Percentiles rank a stretch among this genome's conserved stretches.
phyloP scores from a whole-genome alignment of 1,139 yeast genomes.

The Yarrowia galli region DNA sequence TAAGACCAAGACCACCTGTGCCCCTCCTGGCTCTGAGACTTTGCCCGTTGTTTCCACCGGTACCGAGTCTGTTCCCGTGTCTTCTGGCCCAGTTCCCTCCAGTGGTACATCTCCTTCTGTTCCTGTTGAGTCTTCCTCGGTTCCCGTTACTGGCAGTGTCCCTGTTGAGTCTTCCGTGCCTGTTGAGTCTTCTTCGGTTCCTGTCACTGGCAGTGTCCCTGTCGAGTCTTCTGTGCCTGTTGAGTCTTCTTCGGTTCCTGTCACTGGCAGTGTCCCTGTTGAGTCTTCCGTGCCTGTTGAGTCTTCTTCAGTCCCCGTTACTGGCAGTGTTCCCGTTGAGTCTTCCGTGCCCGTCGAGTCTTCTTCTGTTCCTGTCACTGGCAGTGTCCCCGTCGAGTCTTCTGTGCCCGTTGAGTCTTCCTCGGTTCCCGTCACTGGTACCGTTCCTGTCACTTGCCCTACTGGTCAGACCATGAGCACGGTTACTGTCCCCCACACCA shows the following conservation, averaged over 20 bases:
- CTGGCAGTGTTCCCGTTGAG: no score
- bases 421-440: neutral
- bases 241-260: no score
- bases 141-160: neutral
- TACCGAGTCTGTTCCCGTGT: neutral
- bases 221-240: no score
- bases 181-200: no score
- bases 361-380: neutral
- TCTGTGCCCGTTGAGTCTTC: no score
- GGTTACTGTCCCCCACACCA: neutral
- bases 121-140: neutral
- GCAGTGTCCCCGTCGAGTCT: neutral
- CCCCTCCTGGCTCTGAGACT: constrained; percentile 1
- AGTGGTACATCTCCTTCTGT: neutral
- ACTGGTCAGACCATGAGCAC: neutral
- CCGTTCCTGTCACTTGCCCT: neutral
- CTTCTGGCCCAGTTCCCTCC: neutral
- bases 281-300: no score
- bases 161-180: neutral
- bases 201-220: no score
- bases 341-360: no score
- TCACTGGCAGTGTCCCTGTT: no score
- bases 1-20: constrained; percentile 11
- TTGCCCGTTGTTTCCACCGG: neutral
- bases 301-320: no score